Evolutionary conservation across 2,329 filamentous ascomycete genomes (phyloP).

Genomic region (Arthrocladium fulminans): DNA sequence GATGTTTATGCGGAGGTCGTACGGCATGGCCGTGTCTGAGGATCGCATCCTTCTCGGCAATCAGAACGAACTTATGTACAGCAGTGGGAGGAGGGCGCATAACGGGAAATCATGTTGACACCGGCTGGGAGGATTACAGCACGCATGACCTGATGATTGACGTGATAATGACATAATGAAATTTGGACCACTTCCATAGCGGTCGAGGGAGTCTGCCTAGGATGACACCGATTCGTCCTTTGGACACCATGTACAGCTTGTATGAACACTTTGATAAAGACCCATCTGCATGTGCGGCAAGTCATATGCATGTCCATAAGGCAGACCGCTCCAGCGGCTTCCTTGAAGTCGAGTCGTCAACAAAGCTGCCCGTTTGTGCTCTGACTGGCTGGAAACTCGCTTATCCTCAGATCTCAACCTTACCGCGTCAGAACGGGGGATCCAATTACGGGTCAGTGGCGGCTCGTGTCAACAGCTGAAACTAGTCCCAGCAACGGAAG

Average conservation of each 20-base stretch:
- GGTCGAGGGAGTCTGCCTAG: not conserved
- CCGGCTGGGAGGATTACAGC: not conserved
- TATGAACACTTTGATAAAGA: not conserved
- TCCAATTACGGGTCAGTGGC: not conserved
- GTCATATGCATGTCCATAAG: not conserved
- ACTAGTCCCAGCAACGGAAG: not conserved
- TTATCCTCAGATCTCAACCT: not conserved
- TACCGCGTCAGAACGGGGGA: too few species aligned
- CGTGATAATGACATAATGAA: not conserved
- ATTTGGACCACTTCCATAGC: not conserved
- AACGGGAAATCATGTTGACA: not conserved
- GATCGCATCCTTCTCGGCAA: not conserved
- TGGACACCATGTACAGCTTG: not conserved
- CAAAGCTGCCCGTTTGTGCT: too few species aligned
- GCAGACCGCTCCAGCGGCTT: too few species aligned
- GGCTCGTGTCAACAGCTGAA: not conserved
- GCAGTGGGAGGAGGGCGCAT: not conserved
- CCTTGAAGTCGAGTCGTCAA: too few species aligned
- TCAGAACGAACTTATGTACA: not conserved
- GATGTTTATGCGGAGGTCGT: conserved; percentile 88
- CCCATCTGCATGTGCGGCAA: too few species aligned
- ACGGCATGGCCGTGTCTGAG: conserved; percentile 55
- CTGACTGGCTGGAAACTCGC: not conserved
- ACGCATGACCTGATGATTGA: not conserved
- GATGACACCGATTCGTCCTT: not conserved